Base-by-base conservation (phyloP, 305 asterid species). In the Fraxinus angustifolia region DNA sequence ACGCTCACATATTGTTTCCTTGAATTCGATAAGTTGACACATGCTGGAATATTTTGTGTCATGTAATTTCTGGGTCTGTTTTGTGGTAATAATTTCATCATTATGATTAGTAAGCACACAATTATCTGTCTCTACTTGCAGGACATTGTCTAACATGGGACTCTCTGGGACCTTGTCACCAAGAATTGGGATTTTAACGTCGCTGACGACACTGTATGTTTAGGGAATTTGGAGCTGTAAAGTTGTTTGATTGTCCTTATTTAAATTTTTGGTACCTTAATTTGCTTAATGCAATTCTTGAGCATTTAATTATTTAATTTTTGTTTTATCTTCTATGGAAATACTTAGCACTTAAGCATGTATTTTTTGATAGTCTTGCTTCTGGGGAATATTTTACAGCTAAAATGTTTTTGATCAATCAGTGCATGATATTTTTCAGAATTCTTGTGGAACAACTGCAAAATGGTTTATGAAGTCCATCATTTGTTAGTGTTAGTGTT, bases 81-180 rank as follows among this genome's bases (percentile, higher is more conserved):
- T 76, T 34, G 70, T 21, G 3, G 73, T 73, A 19, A 3, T 62
- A 36, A 10, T 78, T 42, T 81, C 38, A 23, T 72, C 16, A 26
- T 34, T 60, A 72, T 33, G 67, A 30, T 73, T 48, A 56, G 56
- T 71, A 19, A 31, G 53, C 42, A 48, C 40, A 48, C 42, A 73
- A 31, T 45, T 75, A 76, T 17, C 4, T 75, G 73, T 53, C 58
- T 60, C 70, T 79, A 70, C 71, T 71, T 86, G 87, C 93, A 96
- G 99, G 92, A 88, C 91, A n/a, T 90, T 96, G 88, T 90, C 98
- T 21, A 91, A 91, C 82, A 93, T 96, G 97, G 96, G 97, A 56
- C 92, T 96, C 87, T 79, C 95, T 53, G 99, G 98, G 80, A 88
- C 91, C 28, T 82, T 96, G 80, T 87, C 97, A 19, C 94, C 99